Conservation (phyloP, 345 rosid species). For the Firmiana major region DNA sequence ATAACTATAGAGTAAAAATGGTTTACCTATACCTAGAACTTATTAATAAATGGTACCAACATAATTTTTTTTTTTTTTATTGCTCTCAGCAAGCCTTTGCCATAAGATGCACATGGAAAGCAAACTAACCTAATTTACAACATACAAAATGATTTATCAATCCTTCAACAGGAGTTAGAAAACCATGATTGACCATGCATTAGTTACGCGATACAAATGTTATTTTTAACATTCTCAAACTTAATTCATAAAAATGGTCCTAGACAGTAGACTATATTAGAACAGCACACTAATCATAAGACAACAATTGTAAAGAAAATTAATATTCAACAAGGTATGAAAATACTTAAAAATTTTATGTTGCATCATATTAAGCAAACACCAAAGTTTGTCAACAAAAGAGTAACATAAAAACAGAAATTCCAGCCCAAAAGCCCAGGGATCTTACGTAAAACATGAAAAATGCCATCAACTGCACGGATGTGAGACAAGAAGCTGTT, state of each 20-base stretch:
- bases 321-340: background rate
- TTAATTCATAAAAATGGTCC: background rate
- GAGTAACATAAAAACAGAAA: background rate
- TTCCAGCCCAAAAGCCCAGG: background rate
- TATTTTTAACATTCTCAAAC: background rate
- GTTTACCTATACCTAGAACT: background rate
- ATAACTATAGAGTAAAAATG: no score
- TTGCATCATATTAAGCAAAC: background rate
- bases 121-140: background rate
- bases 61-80: background rate
- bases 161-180: background rate
- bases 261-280: background rate
- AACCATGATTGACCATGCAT: background rate
- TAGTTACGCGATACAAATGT: background rate
- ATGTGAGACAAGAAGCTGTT: constrained; percentile 94
- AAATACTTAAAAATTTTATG: background rate
- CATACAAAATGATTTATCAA: background rate
- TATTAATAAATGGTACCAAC: background rate
- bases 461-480: constrained; percentile 98
- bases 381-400: background rate
- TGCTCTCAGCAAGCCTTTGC: background rate
- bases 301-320: background rate
- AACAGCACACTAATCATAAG: background rate
- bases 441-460: constrained; percentile 85
- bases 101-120: background rate